These are phyloP conservation scores for Rhizopogon rudus DNA, from an alignment of 768 basidiomycete genomes.

Conservation along the genomic window DNA sequence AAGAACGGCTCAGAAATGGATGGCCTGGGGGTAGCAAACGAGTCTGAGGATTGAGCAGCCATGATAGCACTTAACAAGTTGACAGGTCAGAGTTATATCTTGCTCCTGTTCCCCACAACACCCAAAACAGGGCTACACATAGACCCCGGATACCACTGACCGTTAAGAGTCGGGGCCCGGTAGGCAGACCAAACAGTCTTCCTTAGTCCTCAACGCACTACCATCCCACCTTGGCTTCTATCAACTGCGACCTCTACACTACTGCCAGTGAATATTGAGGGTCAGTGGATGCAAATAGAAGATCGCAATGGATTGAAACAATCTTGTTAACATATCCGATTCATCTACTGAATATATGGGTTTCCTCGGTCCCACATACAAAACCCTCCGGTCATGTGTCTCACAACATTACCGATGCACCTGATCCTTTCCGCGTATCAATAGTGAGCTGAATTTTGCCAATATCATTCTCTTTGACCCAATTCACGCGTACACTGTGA, in stretches of 20 bases:
- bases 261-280: too few relatives aligned
- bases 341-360: too few relatives aligned
- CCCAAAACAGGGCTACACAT: constrained; percentile 1
- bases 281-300: too few relatives aligned
- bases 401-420: neutral
- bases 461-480: neutral
- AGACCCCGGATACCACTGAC: neutral
- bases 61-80: neutral
- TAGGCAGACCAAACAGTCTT: too few relatives aligned
- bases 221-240: too few relatives aligned
- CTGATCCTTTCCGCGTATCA: neutral
- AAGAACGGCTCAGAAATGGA: constrained; percentile 23
- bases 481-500: neutral
- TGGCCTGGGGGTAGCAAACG: constrained; percentile 15
- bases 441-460: neutral
- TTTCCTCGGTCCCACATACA: too few relatives aligned
- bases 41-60: constrained; percentile 16
- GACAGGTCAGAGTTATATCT: neutral
- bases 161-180: too few relatives aligned
- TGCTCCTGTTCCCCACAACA: constrained; percentile 7
- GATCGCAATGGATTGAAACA: neutral
- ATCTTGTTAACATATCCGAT: too few relatives aligned
- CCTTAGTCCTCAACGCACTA: too few relatives aligned
- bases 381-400: neutral
- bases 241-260: neutral